Conservation (phyloP, 441 rosid genomes). For the Sinapis alba region DNA sequence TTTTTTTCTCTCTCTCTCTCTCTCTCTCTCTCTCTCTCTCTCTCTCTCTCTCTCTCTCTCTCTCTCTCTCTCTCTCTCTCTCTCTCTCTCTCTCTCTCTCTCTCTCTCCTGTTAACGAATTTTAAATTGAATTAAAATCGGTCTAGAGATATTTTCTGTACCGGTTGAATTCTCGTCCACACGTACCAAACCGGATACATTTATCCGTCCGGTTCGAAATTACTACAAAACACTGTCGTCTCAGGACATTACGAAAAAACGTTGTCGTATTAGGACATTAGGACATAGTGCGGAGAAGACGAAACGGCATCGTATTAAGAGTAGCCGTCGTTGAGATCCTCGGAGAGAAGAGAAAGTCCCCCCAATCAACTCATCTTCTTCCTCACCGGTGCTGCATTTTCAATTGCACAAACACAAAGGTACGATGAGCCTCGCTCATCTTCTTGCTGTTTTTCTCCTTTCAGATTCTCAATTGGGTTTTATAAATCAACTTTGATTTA, state of each 20-base stretch:
- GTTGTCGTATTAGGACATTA: neutral
- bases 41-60: too few relatives aligned
- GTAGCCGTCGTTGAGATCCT: too few relatives aligned
- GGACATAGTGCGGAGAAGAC: neutral
- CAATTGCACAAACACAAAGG: too few relatives aligned
- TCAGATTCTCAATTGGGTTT: neutral
- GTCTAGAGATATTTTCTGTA: slow-evolving; percentile 22
- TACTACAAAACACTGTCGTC: neutral
- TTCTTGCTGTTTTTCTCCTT: neutral
- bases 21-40: too few relatives aligned
- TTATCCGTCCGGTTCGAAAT: neutral
- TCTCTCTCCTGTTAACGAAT: neutral
- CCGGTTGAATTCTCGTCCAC: slow-evolving; percentile 22
- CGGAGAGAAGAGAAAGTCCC: too few relatives aligned
- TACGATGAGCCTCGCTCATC: neutral
- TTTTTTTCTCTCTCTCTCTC: too few relatives aligned
- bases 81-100: too few relatives aligned
- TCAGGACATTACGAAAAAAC: neutral
- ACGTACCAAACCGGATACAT: slow-evolving; percentile 17
- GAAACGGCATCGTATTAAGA: neutral
- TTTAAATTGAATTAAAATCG: neutral
- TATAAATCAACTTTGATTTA: neutral
- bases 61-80: too few relatives aligned
- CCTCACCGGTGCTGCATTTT: too few relatives aligned
- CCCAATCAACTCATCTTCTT: neutral